Percentiles rank a stretch among this genome's conserved stretches.
phyloP scores from a whole-genome alignment of 805 yeast genomes.

The Yarrowia alimentaria region DNA sequence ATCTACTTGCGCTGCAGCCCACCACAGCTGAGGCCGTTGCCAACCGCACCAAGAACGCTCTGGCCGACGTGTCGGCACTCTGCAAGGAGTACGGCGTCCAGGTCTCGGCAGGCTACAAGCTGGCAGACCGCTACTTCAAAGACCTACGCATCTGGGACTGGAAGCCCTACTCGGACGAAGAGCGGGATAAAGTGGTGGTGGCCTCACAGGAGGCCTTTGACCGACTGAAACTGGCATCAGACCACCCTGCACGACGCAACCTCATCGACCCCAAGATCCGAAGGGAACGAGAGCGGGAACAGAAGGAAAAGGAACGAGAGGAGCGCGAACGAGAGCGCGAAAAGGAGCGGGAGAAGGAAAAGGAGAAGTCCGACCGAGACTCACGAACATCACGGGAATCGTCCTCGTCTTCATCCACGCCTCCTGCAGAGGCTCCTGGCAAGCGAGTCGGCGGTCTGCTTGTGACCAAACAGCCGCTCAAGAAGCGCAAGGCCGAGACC shows the following conservation, averaged over 20 bases:
- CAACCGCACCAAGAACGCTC: constrained; percentile 36
- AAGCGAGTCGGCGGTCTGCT: constrained; percentile 7
- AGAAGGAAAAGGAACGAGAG: background rate
- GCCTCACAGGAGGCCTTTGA: constrained; percentile 38
- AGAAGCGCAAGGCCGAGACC: constrained; percentile 15
- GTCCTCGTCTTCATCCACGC: constrained; percentile 6
- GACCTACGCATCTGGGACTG: constrained; percentile 42
- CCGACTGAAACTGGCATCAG: constrained; percentile 35
- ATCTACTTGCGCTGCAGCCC: constrained; percentile 52
- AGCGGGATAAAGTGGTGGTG: constrained; percentile 38
- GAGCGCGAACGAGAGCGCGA: background rate
- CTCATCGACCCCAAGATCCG: constrained; percentile 38
- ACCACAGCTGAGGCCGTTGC: constrained; percentile 40
- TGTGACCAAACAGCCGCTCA: constrained; percentile 12
- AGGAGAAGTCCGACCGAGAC: constrained; percentile 10
- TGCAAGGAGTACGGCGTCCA: constrained; percentile 38
- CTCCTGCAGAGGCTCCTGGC: constrained; percentile 1
- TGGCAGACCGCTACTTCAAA: constrained; percentile 37
- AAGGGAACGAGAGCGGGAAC: constrained; percentile 19
- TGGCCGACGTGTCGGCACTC: constrained; percentile 37
- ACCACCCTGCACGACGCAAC: constrained; percentile 35
- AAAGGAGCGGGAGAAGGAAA: background rate
- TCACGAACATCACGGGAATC: constrained; percentile 19
- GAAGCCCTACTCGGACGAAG: constrained; percentile 39
- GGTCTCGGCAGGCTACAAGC: constrained; percentile 29